Base-by-base conservation (phyloP, 2,329 filamentous ascomycete genomes). In the Myotisia sp. region DNA sequence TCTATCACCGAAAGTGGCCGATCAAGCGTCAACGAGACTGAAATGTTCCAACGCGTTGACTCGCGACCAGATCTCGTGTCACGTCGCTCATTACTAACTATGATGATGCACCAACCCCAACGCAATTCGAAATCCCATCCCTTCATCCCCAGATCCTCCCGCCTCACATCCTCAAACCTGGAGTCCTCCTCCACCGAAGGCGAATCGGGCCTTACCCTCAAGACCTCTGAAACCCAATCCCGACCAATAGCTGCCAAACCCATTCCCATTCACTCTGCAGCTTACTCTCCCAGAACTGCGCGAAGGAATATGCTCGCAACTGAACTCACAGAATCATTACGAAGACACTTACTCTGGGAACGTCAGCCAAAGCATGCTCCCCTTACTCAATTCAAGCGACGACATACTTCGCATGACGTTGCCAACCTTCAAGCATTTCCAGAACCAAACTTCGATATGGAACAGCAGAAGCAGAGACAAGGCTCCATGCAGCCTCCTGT, bases 241-340 rank as follows among this genome's bases (percentile, higher is more conserved):
- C 84, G 87, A 55, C 84, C 86, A 18, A 93, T 93, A 50, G 72
- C 77, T 49, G 72, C 77, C 51, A 77, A 74, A 9, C 71, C 78
- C 13, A 70, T 70, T n/a, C 76, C 76, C 37, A 74, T 76, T 18
- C 19, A 21, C 13, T 18, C 29, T 32, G 19, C 19, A 21, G 81
- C 84, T 2, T 70, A 93, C 44, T 95, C 90, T 4, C 90, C 90
- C 3, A 75, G 85, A 38, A 94, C 87, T 0, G 94, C 86, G 0
- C 74, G 90, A 33, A 74, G 86, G 40, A 92, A 94, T 58, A 98
- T 98, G 90, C 70, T 98, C 37, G 79, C 83, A 6, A 92, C 83
- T 0, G 90, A 98, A 62, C 66, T 98, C 36, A 94, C 87, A 2
- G 85, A 93, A 54, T 92, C 84, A 14, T 74, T 98, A 3, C 76